A percentile compares a stretch with the other conserved stretches of the same genome.
Conservation (phyloP, 2,329 filamentous ascomycete species). For the Neospermospora avenae region DNA sequence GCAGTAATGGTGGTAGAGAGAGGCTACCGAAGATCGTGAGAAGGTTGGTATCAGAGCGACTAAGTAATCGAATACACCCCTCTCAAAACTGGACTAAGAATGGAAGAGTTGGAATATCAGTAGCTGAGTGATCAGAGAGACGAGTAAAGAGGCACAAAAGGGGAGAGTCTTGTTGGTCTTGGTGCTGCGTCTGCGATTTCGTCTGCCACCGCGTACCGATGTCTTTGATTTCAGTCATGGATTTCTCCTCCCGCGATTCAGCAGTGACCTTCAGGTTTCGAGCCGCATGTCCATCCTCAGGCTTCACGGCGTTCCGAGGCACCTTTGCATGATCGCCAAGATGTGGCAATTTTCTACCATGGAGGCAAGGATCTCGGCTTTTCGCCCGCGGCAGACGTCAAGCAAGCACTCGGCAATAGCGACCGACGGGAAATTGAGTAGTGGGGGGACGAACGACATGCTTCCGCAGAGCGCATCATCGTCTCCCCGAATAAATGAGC, state of each 20-base stretch:
- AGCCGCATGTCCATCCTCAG: neutral
- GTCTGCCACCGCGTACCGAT: neutral
- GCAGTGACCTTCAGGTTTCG: neutral
- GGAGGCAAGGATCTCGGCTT: neutral
- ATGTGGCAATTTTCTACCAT: neutral
- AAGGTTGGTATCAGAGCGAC: neutral
- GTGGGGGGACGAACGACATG: too few relatives aligned
- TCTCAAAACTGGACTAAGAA: neutral
- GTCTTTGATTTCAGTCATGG: neutral
- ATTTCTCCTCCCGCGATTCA: slow-evolving; percentile 1
- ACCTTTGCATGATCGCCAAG: neutral
- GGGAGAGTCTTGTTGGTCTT: neutral
- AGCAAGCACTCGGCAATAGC: neutral
- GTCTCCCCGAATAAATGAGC: too few relatives aligned
- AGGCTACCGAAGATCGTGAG: neutral
- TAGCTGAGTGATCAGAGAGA: too few relatives aligned
- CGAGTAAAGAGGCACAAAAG: too few relatives aligned
- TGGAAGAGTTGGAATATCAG: neutral
- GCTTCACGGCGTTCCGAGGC: neutral
- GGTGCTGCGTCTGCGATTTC: neutral
- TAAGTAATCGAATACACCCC: neutral
- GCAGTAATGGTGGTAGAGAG: slow-evolving; percentile 20
- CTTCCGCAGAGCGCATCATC: too few relatives aligned
- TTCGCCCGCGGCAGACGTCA: neutral
- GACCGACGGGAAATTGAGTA: neutral